Evolutionary conservation across 2,329 filamentous ascomycete species (phyloP), one percentile per base, ranked within the genome.

Genomic region (Fusarium duplospermum): DNA sequence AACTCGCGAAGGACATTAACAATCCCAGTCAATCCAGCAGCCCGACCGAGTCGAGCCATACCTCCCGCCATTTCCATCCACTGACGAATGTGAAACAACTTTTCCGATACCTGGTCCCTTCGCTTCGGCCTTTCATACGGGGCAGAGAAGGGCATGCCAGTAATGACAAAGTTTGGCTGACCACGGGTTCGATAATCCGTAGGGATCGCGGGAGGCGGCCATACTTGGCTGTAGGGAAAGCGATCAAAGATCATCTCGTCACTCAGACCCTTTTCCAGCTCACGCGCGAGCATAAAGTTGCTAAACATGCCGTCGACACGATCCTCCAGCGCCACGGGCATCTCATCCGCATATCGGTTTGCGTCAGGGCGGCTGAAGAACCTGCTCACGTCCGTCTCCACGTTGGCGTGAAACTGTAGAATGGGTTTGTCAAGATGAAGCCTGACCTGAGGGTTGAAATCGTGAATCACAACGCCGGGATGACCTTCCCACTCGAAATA

Each of bases 401-500:
- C 69, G 47, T 67, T 73, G 47, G 79, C 71, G 13, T 79, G 86
- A 45, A 94, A 86, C 52, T 90, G 86, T 33, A 95, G 77, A 1
- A 95, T 86, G 0, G 94, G 93, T 77, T 90, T 91, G 78, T 96
- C 93, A 16, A 94, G 85, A 83, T 95, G 93, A 6, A 97, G 86
- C 45, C 87, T 88, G 16, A 96, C 87, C 8, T 85, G 83, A 0
- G 95, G 95, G 27, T 92, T 83, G 78, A 97, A 97, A 0, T 88
- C 87, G 75, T 94, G 90, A 36, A 97, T 92, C 35, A 92, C 87
- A 18, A 94, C 91, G 20, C 90, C 84, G 14, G 84, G 83, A 67
- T 95, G 88, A 68, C 87, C 88, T 57, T 89, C 83, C 93, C 93
- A 97, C 4, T 87, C 82, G 70, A 91, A 85, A 61, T 91, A 87